Conservation (phyloP, 2,329 filamentous ascomycete species). For the Ophiostoma ulmi region DNA sequence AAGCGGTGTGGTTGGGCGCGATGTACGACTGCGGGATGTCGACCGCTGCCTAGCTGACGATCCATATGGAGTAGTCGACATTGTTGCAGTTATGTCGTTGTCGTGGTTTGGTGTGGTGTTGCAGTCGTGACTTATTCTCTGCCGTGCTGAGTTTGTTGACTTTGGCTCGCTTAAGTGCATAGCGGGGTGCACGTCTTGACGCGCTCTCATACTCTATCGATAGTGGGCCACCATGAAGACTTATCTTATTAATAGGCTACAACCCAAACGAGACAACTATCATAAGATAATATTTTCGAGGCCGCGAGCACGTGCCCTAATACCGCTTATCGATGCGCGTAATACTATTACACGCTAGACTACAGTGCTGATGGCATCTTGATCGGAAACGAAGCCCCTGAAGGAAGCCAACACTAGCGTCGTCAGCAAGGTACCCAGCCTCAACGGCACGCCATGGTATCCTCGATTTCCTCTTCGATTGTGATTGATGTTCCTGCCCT, state of each 20-base stretch:
- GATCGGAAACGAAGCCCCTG: not conserved
- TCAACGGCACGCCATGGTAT: not conserved
- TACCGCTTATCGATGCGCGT: not conserved
- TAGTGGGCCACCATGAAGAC: not conserved
- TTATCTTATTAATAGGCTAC: too few species aligned
- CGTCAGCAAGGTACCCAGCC: not conserved
- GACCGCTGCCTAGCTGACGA: constrained; percentile 40
- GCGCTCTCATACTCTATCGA: not conserved
- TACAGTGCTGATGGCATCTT: not conserved
- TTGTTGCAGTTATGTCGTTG: not conserved
- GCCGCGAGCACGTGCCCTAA: not conserved
- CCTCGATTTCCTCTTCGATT: not conserved
- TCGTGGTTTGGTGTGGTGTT: not conserved
- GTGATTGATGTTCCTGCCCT: not conserved
- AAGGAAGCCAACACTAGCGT: constrained; percentile 3
- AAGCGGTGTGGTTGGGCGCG: constrained; percentile 85
- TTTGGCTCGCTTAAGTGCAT: constrained; percentile 18
- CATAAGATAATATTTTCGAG: too few species aligned
- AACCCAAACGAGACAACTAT: too few species aligned
- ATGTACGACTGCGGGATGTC: constrained; percentile 58
- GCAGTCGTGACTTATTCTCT: not conserved
- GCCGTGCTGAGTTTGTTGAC: not conserved
- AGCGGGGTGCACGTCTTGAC: constrained; percentile 11
- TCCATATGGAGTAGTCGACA: constrained; percentile 19
- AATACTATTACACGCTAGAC: not conserved